Percentiles rank a stretch among this genome's conserved stretches.
phyloP scores from a whole-genome alignment of 306 rosid species.

The Fragaria iinumae region DNA sequence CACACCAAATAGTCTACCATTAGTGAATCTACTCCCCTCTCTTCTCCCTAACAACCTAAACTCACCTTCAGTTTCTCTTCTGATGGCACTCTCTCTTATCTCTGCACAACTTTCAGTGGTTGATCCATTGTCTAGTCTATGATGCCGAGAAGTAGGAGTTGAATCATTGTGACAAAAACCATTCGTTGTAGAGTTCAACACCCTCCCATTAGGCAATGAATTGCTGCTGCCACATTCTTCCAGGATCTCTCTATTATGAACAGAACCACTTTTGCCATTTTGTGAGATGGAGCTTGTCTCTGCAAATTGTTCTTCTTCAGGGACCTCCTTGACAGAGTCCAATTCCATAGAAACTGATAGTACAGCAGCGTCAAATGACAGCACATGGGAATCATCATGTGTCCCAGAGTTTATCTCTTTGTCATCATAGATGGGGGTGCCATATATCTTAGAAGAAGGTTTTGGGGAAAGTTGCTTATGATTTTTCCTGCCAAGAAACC shows the following conservation, averaged over 20 bases:
- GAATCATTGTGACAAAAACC: constrained; percentile 46
- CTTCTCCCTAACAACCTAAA: constrained; percentile 84
- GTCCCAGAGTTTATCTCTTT: constrained; percentile 43
- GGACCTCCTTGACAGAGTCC: constrained; percentile 70
- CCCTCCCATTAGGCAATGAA: constrained; percentile 27
- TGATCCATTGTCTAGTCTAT: constrained; percentile 51
- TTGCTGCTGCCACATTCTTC: constrained; percentile 55
- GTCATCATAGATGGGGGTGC: constrained; percentile 80
- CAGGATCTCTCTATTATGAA: constrained; percentile 43
- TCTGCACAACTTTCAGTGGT: constrained; percentile 50
- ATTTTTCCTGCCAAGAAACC: constrained; percentile 65
- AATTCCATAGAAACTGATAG: constrained; percentile 74
- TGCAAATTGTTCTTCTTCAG: constrained; percentile 53
- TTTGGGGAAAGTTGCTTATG: constrained; percentile 62
- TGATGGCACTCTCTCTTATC: constrained; percentile 82
- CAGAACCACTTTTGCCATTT: constrained; percentile 41
- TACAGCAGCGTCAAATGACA: constrained; percentile 91
- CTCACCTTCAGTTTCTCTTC: constrained; percentile 97
- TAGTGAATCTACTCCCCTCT: constrained; percentile 63
- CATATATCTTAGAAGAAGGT: constrained; percentile 62
- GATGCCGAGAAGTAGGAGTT: constrained; percentile 41
- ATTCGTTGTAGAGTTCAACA: constrained; percentile 24
- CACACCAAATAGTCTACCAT: constrained; percentile 71
- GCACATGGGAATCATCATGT: constrained; percentile 55
- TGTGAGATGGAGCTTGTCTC: constrained; percentile 37